phyloP scores from a whole-genome alignment of 176 grass and related monocot species.

The Triticum timopheevii region DNA sequence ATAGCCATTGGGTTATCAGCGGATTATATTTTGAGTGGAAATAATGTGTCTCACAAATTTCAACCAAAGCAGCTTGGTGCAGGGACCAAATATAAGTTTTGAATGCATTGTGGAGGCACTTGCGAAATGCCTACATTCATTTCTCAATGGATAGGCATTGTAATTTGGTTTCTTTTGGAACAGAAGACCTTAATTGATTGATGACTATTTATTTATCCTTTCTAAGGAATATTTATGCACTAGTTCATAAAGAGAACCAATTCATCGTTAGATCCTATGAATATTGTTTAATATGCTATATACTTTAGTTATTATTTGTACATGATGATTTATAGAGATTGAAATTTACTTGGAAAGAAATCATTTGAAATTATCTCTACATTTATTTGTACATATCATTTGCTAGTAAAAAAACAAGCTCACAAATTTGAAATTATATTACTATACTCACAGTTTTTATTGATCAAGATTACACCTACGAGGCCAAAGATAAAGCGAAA shows the following conservation, averaged over 20 bases:
- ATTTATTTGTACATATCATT: neutral
- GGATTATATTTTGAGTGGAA: conserved; percentile 11
- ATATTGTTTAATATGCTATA: conserved; percentile 20
- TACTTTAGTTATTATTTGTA: conserved; percentile 5
- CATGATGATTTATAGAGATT: conserved; percentile 26
- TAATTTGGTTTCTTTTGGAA: conserved; percentile 96
- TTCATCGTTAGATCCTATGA: neutral
- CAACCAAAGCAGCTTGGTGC: neutral
- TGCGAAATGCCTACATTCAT: conserved; percentile 94
- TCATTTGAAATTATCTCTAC: too few relatives aligned
- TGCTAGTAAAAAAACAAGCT: neutral
- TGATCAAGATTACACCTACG: conserved; percentile 86
- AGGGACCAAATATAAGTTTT: conserved; percentile 9
- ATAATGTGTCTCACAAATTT: neutral
- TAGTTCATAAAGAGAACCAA: conserved; percentile 9
- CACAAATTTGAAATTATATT: neutral
- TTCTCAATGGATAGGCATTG: conserved; percentile 90
- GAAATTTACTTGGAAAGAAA: neutral
- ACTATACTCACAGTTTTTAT: conserved; percentile 72
- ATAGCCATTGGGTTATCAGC: neutral
- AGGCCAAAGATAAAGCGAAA: conserved; percentile 62
- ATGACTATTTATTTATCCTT: neutral
- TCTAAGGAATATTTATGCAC: neutral
- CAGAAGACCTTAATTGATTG: conserved; percentile 75
- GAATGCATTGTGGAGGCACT: conserved; percentile 88